These are phyloP conservation scores for Cucumis sativus DNA, from an alignment of 306 rosid species.

Conservation along the genomic window Cucumber_9930_V3 NC_026657.2:28952001-28952500, in stretches of 20 bases:
- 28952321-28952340: not conserved
- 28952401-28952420: not conserved
- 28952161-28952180: not conserved
- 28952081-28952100: not conserved
- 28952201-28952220: not conserved
- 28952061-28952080: not conserved
- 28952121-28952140: not conserved
- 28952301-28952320: not conserved
- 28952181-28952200: not conserved
- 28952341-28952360: not conserved
- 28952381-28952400: not conserved
- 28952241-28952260: not conserved
- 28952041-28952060: not conserved
- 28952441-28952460: not conserved
- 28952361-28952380: not conserved
- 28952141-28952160: not conserved
- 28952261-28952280: not conserved
- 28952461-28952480: not conserved
- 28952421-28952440: not conserved
- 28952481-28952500: not conserved
- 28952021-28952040: not conserved
- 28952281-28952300: not conserved
- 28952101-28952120: not conserved
- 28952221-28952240: not conserved
- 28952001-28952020: not conserved